A percentile compares a stretch with the other conserved stretches of the same genome.
Conservation (phyloP, 768 basidiomycete species). For the Naganishia kalamii region DNA sequence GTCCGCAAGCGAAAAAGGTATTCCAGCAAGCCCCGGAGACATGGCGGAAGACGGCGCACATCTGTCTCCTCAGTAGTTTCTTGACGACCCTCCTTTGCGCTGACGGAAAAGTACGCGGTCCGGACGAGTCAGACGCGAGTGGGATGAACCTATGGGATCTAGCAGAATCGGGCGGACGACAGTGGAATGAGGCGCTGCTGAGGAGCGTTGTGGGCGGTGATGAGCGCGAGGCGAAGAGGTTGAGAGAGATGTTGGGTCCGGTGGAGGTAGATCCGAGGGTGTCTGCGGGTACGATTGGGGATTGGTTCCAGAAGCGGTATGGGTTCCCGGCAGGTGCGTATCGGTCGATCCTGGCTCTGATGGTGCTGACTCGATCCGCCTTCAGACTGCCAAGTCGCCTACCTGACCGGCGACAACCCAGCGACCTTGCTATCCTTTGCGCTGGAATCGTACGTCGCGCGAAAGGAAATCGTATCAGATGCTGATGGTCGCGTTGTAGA, state of each 20-base stretch:
- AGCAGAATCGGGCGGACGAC: constrained; percentile 51
- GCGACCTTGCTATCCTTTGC: constrained; percentile 60
- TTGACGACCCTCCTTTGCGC: constrained; percentile 66
- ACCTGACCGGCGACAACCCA: constrained; percentile 86
- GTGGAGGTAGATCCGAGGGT: constrained; percentile 64
- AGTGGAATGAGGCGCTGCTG: constrained; percentile 66
- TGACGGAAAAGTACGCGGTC: constrained; percentile 66
- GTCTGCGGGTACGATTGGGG: constrained; percentile 55
- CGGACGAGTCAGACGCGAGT: constrained; percentile 51
- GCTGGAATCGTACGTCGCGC: constrained; percentile 36
- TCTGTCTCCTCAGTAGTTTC: constrained; percentile 78
- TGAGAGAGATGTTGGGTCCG: constrained; percentile 68
- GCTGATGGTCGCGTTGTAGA: not conserved
- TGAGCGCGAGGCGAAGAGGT: constrained; percentile 40
- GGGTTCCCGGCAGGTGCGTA: constrained; percentile 61
- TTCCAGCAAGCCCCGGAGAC: constrained; percentile 33
- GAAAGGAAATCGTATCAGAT: not conserved
- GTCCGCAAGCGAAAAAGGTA: constrained; percentile 73
- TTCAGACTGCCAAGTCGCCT: constrained; percentile 67
- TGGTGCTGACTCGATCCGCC: not conserved
- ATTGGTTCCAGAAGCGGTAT: constrained; percentile 70
- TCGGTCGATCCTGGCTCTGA: not conserved
- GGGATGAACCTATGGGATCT: constrained; percentile 13
- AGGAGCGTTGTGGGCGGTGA: constrained; percentile 61
- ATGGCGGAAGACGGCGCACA: constrained; percentile 58